Conservation (phyloP, 495 filamentous ascomycete genomes). For the Thermothielavioides terrestris region DNA sequence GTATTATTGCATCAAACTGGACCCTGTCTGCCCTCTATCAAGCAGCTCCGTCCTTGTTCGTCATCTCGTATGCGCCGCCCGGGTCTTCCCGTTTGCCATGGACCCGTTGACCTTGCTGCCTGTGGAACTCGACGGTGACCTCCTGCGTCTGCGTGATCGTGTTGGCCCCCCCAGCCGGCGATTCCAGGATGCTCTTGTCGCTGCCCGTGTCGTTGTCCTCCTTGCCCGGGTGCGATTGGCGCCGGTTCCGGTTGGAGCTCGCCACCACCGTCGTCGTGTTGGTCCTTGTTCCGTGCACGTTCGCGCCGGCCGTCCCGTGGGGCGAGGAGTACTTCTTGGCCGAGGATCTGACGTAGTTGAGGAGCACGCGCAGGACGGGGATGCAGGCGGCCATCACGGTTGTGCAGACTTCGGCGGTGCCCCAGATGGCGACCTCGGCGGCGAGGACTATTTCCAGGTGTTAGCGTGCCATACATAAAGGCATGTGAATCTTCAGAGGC, state of each 20-base stretch:
- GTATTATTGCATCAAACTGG: too few species aligned
- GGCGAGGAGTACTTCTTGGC: background rate
- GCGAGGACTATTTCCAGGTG: background rate
- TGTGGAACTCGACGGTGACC: background rate
- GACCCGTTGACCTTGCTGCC: background rate
- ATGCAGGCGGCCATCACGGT: constrained; percentile 2
- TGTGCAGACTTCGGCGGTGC: background rate
- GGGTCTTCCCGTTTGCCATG: background rate
- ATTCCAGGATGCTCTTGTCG: background rate
- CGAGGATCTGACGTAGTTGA: background rate
- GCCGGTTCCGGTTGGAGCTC: background rate
- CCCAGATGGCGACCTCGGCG: background rate
- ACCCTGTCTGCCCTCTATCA: too few species aligned
- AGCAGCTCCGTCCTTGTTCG: too few species aligned
- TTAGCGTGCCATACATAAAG: background rate
- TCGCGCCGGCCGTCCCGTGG: background rate
- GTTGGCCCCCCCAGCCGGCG: background rate
- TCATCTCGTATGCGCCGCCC: background rate
- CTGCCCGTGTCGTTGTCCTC: background rate
- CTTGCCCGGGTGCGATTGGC: background rate
- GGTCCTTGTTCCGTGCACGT: background rate
- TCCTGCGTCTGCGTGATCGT: background rate
- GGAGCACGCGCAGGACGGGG: background rate
- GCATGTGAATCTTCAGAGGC: background rate
- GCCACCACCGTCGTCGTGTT: background rate